These are phyloP conservation scores for Citrus cavaleriei DNA, from an alignment of 345 rosid genomes.

Conservation along the genomic window DNA sequence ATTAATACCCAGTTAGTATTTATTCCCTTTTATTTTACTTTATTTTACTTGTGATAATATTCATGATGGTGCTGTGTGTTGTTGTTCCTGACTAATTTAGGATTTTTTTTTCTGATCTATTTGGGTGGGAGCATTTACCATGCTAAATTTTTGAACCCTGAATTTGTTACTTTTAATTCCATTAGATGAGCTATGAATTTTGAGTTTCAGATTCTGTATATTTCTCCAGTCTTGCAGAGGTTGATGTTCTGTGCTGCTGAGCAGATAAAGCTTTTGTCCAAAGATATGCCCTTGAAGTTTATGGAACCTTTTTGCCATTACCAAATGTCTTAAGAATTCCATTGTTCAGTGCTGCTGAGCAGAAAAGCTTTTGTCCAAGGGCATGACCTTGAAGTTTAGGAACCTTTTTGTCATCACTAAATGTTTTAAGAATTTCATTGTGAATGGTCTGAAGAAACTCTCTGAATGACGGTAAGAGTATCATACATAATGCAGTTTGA, in stretches of 20 bases:
- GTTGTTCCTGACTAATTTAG: not conserved
- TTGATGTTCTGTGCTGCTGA: constrained; percentile 17
- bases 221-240: constrained; percentile 20
- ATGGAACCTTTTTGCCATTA: not conserved
- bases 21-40: not conserved
- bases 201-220: constrained; percentile 14
- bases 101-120: not conserved
- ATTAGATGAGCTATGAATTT: not conserved
- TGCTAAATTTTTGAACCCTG: not conserved
- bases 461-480: not conserved
- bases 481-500: not conserved
- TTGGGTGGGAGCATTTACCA: not conserved
- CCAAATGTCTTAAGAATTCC: not conserved
- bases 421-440: not conserved
- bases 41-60: not conserved
- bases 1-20: not conserved
- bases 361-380: constrained; percentile 8
- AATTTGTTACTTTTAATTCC: not conserved
- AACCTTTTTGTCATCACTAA: not conserved
- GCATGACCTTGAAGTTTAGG: not conserved
- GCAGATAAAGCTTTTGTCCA: constrained; percentile 10
- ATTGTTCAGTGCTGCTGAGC: constrained; percentile 12
- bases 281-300: not conserved
- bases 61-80: not conserved
- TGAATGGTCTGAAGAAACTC: constrained; percentile 1